Evolutionary conservation across 345 rosid species (phyloP).

Genomic region (Populus alba): DNA sequence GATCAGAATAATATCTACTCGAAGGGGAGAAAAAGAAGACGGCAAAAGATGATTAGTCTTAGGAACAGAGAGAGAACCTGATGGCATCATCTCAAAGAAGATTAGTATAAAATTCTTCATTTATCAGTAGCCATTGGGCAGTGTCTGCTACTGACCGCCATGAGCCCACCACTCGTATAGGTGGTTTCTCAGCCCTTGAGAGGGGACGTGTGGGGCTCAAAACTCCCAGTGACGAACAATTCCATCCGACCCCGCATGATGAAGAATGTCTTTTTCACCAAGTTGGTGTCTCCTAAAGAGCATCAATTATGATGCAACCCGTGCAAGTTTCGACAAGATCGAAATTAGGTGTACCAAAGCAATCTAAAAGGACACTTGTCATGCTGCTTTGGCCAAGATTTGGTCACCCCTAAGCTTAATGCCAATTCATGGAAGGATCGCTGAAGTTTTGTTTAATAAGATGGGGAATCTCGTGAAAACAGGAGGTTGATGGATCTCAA

Average conservation of each 20-base stretch:
- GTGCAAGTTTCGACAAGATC: background rate
- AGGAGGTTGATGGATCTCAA: no score
- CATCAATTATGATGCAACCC: no score
- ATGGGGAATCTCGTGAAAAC: no score
- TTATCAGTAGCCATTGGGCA: no score
- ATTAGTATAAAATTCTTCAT: no score
- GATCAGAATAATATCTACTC: no score
- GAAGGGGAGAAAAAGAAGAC: no score
- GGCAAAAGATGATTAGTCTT: no score
- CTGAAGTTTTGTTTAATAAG: no score
- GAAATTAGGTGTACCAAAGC: background rate
- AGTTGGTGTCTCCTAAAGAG: background rate
- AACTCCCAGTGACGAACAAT: background rate
- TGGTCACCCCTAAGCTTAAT: background rate
- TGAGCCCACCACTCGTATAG: constrained; percentile 8
- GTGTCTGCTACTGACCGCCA: background rate
- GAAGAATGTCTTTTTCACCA: background rate
- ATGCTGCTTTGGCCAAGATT: background rate
- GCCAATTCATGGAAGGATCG: no score
- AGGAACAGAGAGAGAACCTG: no score
- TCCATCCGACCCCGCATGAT: background rate
- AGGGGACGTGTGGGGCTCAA: background rate
- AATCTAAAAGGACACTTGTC: background rate
- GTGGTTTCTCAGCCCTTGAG: background rate
- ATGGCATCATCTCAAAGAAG: no score